Evolutionary conservation across 2,329 filamentous ascomycete genomes (phyloP), one percentile per base, ranked within the genome.

Genomic region (Penicillium sp.): DNA sequence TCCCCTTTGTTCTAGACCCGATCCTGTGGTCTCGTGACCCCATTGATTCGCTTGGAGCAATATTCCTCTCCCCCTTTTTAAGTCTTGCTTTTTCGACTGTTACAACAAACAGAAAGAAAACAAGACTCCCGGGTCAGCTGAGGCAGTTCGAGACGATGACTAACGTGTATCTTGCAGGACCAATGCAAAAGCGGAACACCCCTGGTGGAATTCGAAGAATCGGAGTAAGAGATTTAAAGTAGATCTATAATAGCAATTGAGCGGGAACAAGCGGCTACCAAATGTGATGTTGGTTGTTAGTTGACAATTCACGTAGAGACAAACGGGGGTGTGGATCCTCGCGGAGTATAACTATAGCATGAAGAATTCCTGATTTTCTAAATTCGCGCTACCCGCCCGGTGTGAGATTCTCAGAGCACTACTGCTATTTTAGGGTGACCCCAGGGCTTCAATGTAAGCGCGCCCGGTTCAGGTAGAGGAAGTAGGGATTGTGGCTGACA

Each of bases 121-220:
- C n/a, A 35, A 18, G 8, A 18, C 33, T 3, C 7, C 33, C 3
- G 14, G 14, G 2, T n/a, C 33, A 3, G n/a, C 33, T 40, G 20
- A 22, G 2, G 24, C 10, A 40, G 38, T 27, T 41, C n/a, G 33
- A 16, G 31, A 20, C 18, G 8, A 9, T 56, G 25, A 52, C 66
- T 72, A 63, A 69, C 54, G 27, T 45, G 27, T 61, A 64, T 55
- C 39, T 25, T 42, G 44, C 60, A 88, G 84, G 88, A 90, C 63
- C 88, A 90, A 62, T 90, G 88, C 71, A 89, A 89, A 69, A 86
- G 86, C 5, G 88, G 88, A 6, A 90, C 87, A 4, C 81, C 88
- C 6, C 73, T 91, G 42, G 88, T 91, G 4, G 76, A 89, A 41
- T 91, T 91, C 63, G 60, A 62, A 14, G 49, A 52, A 5, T 30